Conservation (phyloP, 2,329 filamentous ascomycete genomes). For the Trichophyton schoenleinii region DNA sequence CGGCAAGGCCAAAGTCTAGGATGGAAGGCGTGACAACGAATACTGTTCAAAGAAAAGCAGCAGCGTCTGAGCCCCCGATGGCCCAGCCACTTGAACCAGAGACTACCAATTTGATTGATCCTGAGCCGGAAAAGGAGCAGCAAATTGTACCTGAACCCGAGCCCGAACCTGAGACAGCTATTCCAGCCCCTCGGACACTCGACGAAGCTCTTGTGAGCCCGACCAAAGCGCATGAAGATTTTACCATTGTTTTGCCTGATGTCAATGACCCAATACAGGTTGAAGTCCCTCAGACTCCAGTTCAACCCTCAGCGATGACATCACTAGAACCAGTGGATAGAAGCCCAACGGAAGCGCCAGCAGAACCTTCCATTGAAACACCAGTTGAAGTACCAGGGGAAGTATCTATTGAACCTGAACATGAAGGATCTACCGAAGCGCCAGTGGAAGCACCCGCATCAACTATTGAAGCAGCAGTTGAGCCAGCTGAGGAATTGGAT, state of each 20-base stretch:
- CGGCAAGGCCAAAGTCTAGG: constrained; percentile 24
- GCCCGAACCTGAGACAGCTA: not conserved
- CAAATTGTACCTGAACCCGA: no score
- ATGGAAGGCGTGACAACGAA: constrained; percentile 20
- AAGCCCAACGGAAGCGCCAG: not conserved
- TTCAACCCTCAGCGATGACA: not conserved
- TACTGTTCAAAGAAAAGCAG: constrained; percentile 23
- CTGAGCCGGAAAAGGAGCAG: not conserved
- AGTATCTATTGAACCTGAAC: not conserved
- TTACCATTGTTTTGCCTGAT: not conserved
- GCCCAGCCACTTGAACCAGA: constrained; percentile 7
- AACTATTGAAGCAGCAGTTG: not conserved
- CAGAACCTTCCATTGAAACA: not conserved
- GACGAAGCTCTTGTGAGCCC: constrained; percentile 1
- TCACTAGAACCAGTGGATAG: no score
- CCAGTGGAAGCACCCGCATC: not conserved
- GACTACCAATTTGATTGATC: not conserved
- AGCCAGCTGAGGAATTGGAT: not conserved
- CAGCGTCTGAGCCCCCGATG: constrained; percentile 22
- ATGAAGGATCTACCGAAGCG: not conserved
- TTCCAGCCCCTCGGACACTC: not conserved
- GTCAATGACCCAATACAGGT: not conserved
- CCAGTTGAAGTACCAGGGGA: not conserved
- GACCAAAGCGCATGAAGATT: constrained; percentile 3
- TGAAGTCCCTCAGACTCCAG: not conserved